A percentile compares a stretch with the other conserved stretches of the same genome.
phyloP scores from a whole-genome alignment of 345 rosid genomes.

The Populus nigra region DNA sequence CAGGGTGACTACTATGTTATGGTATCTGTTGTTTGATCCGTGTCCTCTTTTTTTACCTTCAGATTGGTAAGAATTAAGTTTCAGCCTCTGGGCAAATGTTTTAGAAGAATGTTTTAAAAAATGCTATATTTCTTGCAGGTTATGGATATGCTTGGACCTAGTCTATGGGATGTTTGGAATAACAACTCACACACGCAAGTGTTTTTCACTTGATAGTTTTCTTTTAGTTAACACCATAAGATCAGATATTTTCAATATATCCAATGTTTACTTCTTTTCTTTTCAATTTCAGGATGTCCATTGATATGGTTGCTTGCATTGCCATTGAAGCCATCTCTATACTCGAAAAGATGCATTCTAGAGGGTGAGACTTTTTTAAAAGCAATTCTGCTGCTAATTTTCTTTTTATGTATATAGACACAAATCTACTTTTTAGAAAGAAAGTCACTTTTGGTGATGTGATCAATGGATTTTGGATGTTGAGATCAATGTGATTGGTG shows the following conservation, averaged over 20 bases:
- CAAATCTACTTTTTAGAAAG: not conserved
- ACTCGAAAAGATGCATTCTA: slow-evolving; percentile 83
- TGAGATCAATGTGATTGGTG: not conserved
- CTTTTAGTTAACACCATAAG: not conserved
- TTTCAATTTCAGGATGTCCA: slow-evolving; percentile 57
- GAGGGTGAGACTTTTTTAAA: slow-evolving; percentile 51
- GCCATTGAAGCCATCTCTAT: slow-evolving; percentile 90
- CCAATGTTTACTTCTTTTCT: slow-evolving; percentile 1
- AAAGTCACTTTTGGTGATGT: not conserved
- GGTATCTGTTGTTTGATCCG: slow-evolving; percentile 40
- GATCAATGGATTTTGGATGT: not conserved
- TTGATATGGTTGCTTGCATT: slow-evolving; percentile 87
- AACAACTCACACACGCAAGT: slow-evolving; percentile 62
- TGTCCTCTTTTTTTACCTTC: not conserved
- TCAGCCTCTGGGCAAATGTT: not conserved
- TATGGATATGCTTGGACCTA: slow-evolving; percentile 91
- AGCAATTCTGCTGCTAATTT: not conserved
- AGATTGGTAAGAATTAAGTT: not conserved
- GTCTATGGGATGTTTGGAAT: slow-evolving; percentile 86
- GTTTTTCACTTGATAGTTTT: not conserved
- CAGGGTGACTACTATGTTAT: slow-evolving; percentile 83
- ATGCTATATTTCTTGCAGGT: slow-evolving; percentile 43
- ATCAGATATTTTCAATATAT: not conserved
- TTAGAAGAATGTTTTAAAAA: not conserved
- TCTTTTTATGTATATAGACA: not conserved